Conservation (phyloP, 352 stramenopile genomes). For the Pythium angustatum region DNA sequence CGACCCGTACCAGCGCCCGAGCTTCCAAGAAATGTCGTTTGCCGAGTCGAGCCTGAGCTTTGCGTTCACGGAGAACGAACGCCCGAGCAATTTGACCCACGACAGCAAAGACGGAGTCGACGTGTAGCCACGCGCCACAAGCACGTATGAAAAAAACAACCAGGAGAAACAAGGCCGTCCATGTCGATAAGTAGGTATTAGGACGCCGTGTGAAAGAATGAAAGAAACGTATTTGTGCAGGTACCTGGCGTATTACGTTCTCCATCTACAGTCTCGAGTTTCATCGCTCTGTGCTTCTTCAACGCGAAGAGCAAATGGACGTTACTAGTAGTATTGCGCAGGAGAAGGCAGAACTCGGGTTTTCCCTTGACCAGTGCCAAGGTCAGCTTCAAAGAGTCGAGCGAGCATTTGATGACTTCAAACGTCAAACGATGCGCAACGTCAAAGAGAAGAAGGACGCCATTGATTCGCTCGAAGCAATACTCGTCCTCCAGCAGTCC, state of each 20-base stretch:
- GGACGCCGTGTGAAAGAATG: too few relatives aligned
- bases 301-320: constrained; percentile 12
- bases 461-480: constrained; percentile 47
- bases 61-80: constrained; percentile 15
- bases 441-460: constrained; percentile 42
- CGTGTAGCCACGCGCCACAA: not conserved
- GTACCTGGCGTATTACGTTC: too few relatives aligned
- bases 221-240: too few relatives aligned
- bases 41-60: constrained; percentile 28
- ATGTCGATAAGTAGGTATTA: too few relatives aligned
- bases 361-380: constrained; percentile 26
- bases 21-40: constrained; percentile 29
- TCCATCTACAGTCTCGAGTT: too few relatives aligned
- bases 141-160: too few relatives aligned
- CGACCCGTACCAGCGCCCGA: constrained; percentile 24
- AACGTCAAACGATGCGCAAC: constrained; percentile 52
- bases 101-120: not conserved
- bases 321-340: not conserved
- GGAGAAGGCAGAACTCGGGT: constrained; percentile 13
- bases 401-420: constrained; percentile 36
- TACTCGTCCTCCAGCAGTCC: constrained; percentile 22
- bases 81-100: not conserved
- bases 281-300: constrained; percentile 11
- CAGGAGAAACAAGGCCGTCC: too few relatives aligned
- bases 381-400: constrained; percentile 27